A percentile compares a stretch with the other conserved stretches of the same genome.
Conservation (phyloP, 208 protist species). For the Paratrypanosoma confusum region DNA sequence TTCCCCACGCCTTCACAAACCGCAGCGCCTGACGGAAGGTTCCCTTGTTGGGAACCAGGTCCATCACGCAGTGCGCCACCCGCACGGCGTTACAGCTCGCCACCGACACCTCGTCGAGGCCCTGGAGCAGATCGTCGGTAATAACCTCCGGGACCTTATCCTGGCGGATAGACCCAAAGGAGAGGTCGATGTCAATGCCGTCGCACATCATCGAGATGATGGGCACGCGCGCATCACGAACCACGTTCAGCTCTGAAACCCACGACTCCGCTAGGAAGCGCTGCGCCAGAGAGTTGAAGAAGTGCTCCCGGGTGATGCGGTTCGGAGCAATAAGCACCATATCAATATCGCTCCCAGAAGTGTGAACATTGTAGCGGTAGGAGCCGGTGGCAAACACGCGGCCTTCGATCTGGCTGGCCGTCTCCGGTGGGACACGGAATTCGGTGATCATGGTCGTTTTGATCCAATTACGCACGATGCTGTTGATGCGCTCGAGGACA, state of each 20-base stretch:
- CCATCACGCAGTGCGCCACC: conserved; percentile 95
- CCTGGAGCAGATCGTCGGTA: conserved; percentile 84
- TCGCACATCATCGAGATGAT: conserved; percentile 95
- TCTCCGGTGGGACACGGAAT: conserved; percentile 81
- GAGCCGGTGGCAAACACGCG: conserved; percentile 97
- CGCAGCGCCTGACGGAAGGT: conserved; percentile 92
- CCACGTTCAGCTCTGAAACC: conserved; percentile 78
- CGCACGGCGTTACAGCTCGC: conserved; percentile 93
- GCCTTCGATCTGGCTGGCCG: conserved; percentile 76
- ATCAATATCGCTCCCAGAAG: conserved; percentile 95
- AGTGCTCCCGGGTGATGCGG: conserved; percentile 87
- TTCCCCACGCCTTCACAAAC: conserved; percentile 96
- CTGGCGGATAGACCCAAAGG: conserved; percentile 88
- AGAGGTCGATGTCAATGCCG: conserved; percentile 94
- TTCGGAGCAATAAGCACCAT: conserved; percentile 91
- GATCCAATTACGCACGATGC: conserved; percentile 79
- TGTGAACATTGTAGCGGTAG: conserved; percentile 97
- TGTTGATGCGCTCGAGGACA: conserved; percentile 75
- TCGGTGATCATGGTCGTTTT: conserved; percentile 79
- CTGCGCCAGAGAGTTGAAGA: conserved; percentile 88
- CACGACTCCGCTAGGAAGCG: conserved; percentile 63
- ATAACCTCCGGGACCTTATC: conserved; percentile 88
- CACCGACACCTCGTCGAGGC: conserved; percentile 90
- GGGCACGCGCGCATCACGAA: conserved; percentile 92
- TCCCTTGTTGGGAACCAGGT: conserved; percentile 91